Evolutionary conservation across 805 yeast genomes (phyloP).

Genomic region (Jamesozyma jinghongensis): DNA sequence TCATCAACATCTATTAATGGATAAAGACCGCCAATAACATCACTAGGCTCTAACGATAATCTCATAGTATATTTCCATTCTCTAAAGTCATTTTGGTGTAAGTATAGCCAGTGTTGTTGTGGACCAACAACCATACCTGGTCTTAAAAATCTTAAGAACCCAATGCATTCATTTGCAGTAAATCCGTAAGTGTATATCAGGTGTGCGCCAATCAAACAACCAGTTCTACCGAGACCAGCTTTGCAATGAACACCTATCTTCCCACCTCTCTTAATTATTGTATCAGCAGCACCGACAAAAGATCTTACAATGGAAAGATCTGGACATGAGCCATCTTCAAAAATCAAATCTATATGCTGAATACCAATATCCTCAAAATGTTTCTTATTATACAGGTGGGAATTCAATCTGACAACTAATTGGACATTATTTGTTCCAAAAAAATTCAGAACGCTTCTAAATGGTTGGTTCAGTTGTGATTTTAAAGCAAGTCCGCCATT

Average conservation of each 20-base stretch:
- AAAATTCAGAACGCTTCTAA: slow-evolving; percentile 67
- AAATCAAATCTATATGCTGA: slow-evolving; percentile 87
- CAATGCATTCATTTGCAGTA: slow-evolving; percentile 93
- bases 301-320: slow-evolving; percentile 83
- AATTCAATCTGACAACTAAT: slow-evolving; percentile 80
- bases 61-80: slow-evolving; percentile 93
- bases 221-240: slow-evolving; percentile 96
- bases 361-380: slow-evolving; percentile 78
- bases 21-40: slow-evolving; percentile 56
- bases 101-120: slow-evolving; percentile 92
- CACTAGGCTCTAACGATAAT: slow-evolving; percentile 50
- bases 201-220: slow-evolving; percentile 95
- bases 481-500: slow-evolving; percentile 17
- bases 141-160: slow-evolving; percentile 87
- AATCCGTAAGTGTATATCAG: slow-evolving; percentile 90
- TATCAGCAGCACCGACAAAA: slow-evolving; percentile 89
- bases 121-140: slow-evolving; percentile 99
- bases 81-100: slow-evolving; percentile 89
- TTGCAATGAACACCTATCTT: slow-evolving; percentile 98
- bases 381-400: slow-evolving; percentile 74
- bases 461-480: slow-evolving; percentile 52
- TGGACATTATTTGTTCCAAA: slow-evolving; percentile 67
- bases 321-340: slow-evolving; percentile 97
- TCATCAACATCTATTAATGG: slow-evolving; percentile 54
- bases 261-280: slow-evolving; percentile 73